phyloP scores from a whole-genome alignment of 2,329 filamentous ascomycete genomes.

The Aulographum hederae region DNA sequence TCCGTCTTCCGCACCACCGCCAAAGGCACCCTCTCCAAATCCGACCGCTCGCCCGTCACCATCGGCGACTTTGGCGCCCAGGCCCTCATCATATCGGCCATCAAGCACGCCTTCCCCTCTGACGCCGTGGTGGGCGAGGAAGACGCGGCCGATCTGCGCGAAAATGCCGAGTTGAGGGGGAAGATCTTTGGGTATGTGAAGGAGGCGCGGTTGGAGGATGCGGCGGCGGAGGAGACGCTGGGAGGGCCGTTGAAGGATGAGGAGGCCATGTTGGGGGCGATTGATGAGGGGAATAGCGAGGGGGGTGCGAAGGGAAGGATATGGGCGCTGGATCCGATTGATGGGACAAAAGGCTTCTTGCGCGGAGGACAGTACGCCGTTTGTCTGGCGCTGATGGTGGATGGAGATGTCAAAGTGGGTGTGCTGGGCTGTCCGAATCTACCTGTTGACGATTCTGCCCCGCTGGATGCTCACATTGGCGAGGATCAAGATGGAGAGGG shows the following conservation, averaged over 20 bases:
- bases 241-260: slow-evolving; percentile 50
- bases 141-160: slow-evolving; percentile 64
- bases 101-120: slow-evolving; percentile 73
- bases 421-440: slow-evolving; percentile 93
- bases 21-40: slow-evolving; percentile 87
- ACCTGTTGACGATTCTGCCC: slow-evolving; percentile 62
- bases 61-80: slow-evolving; percentile 97
- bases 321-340: slow-evolving; percentile 94
- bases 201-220: slow-evolving; percentile 49
- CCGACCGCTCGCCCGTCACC: slow-evolving; percentile 90
- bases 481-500: slow-evolving; percentile 51
- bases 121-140: slow-evolving; percentile 93
- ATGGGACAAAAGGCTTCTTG: slow-evolving; percentile 94
- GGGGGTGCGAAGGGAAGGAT: slow-evolving; percentile 62
- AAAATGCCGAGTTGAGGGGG: slow-evolving; percentile 48
- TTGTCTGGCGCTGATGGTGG: slow-evolving; percentile 77
- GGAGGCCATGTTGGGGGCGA: slow-evolving; percentile 42
- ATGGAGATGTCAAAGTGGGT: slow-evolving; percentile 84
- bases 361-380: slow-evolving; percentile 95
- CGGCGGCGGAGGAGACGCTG: slow-evolving; percentile 44
- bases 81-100: slow-evolving; percentile 81
- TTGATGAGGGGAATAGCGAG: slow-evolving; percentile 43
- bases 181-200: slow-evolving; percentile 76
- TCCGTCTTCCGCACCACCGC: slow-evolving; percentile 71
- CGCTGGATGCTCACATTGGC: slow-evolving; percentile 54